Evolutionary conservation across 2,329 filamentous ascomycete species (phyloP), one percentile per base, ranked within the genome.

Genomic region (Metarhizium guizhouense): DNA sequence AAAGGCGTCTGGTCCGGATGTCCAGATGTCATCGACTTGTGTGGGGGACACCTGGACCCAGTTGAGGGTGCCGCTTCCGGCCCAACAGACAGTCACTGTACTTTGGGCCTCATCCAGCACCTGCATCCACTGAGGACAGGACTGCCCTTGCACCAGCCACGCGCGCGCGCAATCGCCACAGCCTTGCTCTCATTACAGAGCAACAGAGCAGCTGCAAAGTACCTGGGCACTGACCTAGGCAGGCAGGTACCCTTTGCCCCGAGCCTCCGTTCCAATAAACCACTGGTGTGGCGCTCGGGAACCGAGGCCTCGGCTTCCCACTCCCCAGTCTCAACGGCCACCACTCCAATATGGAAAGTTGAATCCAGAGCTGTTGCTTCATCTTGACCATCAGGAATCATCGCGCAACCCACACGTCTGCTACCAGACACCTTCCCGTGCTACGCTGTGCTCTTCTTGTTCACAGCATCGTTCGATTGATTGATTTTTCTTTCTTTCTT

Each of bases 271-370:
- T 48, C 45, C 45, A 25, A 18, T 25, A n/a, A 25, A 6, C 43
- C 43, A 7, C 18, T 47, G 43, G 43, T 47, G 48, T 51, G 51
- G 20, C 14, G 51, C 18, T 47, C 50, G 53, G 53, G 53, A 53
- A 53, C 56, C 56, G 56, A 57, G 56, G 51, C 56, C 20, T 53
- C 50, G 53, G 53, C 50, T 55, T 10, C 42, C 18, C 38, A 40
- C 5, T 4, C 50, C 45, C 53, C 40, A 53, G 14, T 47, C 14
- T 16, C 10, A 40, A 40, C 34, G 34, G 34, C 34, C 34, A 36
- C 34, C 34, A 36, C 34, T 36, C 34, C 34, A 36, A 36, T 13
- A 13, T 13, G 34, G 8, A 13, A 14, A 40, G 14, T 13, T 11
- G 38, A 40, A 16, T 5, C 11, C 38, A 16, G 38, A 40, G 38